Percentiles rank a stretch among this genome's conserved stretches.
Conservation (phyloP, 2,329 filamentous ascomycete genomes). For the Aspergillus sergii region DNA sequence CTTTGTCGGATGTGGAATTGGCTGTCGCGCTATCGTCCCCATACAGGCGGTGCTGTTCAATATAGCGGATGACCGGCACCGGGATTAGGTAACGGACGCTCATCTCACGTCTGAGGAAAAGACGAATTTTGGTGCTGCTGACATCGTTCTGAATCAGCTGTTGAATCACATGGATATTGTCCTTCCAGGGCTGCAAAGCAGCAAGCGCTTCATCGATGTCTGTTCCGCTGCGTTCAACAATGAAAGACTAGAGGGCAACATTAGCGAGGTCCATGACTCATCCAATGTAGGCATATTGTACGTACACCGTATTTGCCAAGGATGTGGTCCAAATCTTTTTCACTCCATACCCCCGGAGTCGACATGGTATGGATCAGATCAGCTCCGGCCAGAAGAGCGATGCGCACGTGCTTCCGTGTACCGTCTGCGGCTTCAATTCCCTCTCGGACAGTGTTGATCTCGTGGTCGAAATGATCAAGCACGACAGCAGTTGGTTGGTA, state of each 20-base stretch:
- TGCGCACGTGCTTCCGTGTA: conserved; percentile 66
- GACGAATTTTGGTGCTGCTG: conserved; percentile 77
- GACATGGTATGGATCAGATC: conserved; percentile 76
- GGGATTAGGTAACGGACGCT: conserved; percentile 78
- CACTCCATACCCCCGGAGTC: conserved; percentile 74
- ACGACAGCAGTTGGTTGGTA: conserved; percentile 90
- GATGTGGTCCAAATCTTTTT: conserved; percentile 84
- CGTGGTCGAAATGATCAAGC: conserved; percentile 85
- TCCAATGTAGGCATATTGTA: conserved; percentile 8
- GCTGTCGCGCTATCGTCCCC: conserved; percentile 49
- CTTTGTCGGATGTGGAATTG: conserved; percentile 34
- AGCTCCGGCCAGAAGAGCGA: conserved; percentile 79
- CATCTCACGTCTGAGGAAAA: conserved; percentile 78
- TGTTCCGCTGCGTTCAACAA: conserved; percentile 84
- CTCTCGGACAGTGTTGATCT: conserved; percentile 78
- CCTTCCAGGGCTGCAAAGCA: conserved; percentile 77
- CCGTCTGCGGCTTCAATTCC: conserved; percentile 73
- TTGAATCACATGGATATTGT: conserved; percentile 85
- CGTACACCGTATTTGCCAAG: conserved; percentile 72
- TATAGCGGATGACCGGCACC: conserved; percentile 73
- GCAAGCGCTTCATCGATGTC: conserved; percentile 86
- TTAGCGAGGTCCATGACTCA: conserved; percentile 10
- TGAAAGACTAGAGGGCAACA: conserved; percentile 59
- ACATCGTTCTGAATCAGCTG: conserved; percentile 87
- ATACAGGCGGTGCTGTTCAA: conserved; percentile 68